Evolutionary conservation across 192 early-diverging fungal genomes (phyloP), one percentile per base, ranked within the genome.

Genomic region (Spizellomyces sp.): DNA sequence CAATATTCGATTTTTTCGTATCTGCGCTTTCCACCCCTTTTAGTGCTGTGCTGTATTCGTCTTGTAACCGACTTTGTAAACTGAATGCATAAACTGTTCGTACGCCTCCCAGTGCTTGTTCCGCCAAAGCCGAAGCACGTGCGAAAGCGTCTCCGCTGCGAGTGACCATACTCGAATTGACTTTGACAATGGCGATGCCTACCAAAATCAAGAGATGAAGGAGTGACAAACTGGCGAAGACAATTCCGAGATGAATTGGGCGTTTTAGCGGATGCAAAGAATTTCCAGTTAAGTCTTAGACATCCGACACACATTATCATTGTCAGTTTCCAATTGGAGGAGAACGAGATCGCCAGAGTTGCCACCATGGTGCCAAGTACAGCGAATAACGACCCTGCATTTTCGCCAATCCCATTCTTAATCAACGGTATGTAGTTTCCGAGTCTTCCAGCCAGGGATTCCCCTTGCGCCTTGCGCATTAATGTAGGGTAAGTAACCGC

Each of bases 101-200:
- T 60, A 93, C 91, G 15, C 87, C 84, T 5, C 44, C 10, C 12
- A 70, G 68, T 10, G 68, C 58, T 62, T 70, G 68, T 63, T 70
- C 68, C 15, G 68, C 27, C 14, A 70, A 42, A 19, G 54, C 48
- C 27, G 71, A 62, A 44, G 71, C 71, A 17, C 45, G 8, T 14
- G 36, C 71, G 46, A 58, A 70, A 14, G 71, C 71, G 21, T 58
- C 54, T 22, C 58, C 45, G 68, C 58, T 62, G 85, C 85, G 68
- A 92, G 92, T 81, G 19, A 92, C 94, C 17, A 94, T 88, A 9
- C 85, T 89, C 69, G 90, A 80, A 15, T 95, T 92, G 4, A 92
- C 84, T 57, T 80, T 63, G 56, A 95, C 88, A n/a, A 71, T 84
- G 19, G 95, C 80, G 71, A 70, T 83, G 44, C 95, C 82, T 46